Evolutionary conservation across 768 basidiomycete genomes (phyloP).

Genomic region (Leccinum disarticulatum): DNA sequence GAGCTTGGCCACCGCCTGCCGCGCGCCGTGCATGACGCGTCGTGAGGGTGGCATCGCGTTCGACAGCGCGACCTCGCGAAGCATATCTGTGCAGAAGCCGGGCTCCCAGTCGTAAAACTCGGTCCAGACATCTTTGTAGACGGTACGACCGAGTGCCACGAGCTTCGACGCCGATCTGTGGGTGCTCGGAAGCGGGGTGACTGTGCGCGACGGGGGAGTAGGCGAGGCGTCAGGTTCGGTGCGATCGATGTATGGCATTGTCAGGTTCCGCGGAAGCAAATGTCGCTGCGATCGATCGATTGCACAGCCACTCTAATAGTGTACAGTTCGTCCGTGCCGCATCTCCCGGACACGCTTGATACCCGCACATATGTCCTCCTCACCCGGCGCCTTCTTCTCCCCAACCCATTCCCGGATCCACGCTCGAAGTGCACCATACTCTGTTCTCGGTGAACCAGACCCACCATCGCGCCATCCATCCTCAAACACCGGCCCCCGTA

Average conservation of each 20-base stretch:
- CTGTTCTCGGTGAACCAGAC: conserved; percentile 13
- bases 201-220: background rate
- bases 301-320: background rate
- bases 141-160: conserved; percentile 24
- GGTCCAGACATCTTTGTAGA: conserved; percentile 42
- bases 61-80: conserved; percentile 11
- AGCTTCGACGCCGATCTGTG: conserved; percentile 10
- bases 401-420: conserved; percentile 67
- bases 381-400: conserved; percentile 42
- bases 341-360: conserved; percentile 29
- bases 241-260: conserved; percentile 19
- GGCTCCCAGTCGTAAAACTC: conserved; percentile 50
- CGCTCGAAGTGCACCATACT: conserved; percentile 26
- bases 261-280: conserved; percentile 12
- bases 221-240: conserved; percentile 23
- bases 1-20: conserved; percentile 7
- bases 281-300: background rate
- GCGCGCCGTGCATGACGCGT: background rate
- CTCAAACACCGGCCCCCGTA: conserved; percentile 60
- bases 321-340: conserved; percentile 21
- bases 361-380: conserved; percentile 35
- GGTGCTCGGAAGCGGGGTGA: background rate
- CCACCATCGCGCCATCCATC: conserved; percentile 27
- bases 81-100: conserved; percentile 25
- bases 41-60: background rate